Base-by-base conservation (phyloP, 106 monocot genomes). In the Allium sativum region DNA sequence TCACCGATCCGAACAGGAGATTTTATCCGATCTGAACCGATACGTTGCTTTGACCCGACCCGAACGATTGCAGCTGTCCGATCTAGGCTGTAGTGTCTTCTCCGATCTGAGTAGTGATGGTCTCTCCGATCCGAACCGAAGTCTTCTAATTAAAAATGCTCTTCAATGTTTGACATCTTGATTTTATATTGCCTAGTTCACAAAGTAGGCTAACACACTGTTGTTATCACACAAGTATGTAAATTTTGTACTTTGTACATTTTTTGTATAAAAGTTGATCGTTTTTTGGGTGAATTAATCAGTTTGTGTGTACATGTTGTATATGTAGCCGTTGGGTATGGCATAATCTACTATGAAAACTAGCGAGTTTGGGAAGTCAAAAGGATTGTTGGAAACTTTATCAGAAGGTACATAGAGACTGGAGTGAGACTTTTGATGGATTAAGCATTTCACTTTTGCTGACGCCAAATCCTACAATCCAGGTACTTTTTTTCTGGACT, bases 261-360 rank as follows among this genome's bases (percentile, higher is more conserved):
- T 54, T 47, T 12, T 12, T 47, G 8, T 47, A 8, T 47, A 47
- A 8, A 8, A 47, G 8, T 47, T 12, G 9, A 8, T 12, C 12
- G 8, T 12, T 47, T 47, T 47, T 47, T 47, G 13, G 7, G 18
- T 42, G 53, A 42, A 15, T 22, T 19, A 16, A 19, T n/a, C 46
- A 44, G 47, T 15, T 63, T 42, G 42, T 72, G 62, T 59, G 71
- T 70, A 43, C 47, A 59, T 45, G 56, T 44, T 40, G 65, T 50
- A 19, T 77, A 1, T 6, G 19, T 59, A 96, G 95, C 95, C 95
- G 62, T 69, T 96, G 68, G 95, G 90, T 80, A 96, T 79, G 47
- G 90, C 90, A 65, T 81, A 90, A 52, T 96, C 95, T 44, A 86
- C 75, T 73, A 96, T 96, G 95, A 90, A 96, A 82, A 90, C 95